Percentiles rank a stretch among this genome's conserved stretches.
phyloP scores from a whole-genome alignment of 441 rosid genomes.

The Arabidopsis hybrid region DNA sequence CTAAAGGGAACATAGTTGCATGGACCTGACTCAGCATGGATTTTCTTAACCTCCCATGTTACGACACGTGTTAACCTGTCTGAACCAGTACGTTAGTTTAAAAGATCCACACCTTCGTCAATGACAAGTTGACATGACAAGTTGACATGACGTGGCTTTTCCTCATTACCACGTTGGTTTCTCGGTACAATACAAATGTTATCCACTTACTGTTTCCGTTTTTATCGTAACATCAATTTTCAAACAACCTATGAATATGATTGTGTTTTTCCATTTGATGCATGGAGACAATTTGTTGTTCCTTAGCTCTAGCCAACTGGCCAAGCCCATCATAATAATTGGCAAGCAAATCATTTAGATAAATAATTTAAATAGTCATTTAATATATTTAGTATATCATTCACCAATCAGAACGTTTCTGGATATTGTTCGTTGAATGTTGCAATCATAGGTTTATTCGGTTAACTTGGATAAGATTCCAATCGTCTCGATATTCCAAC shows the following conservation, averaged over 20 bases:
- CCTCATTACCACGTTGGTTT: slow-evolving; percentile 33
- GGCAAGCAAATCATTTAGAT: background rate
- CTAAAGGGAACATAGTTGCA: slow-evolving; percentile 25
- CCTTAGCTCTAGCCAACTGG: background rate
- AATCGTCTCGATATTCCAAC: slow-evolving; percentile 11
- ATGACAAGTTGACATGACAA: too few species aligned
- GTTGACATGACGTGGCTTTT: slow-evolving; percentile 39
- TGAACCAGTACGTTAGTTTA: slow-evolving; percentile 27
- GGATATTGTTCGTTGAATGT: slow-evolving; percentile 26
- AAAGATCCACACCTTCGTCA: background rate
- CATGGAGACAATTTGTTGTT: slow-evolving; percentile 1
- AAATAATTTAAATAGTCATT: background rate
- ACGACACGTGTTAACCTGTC: slow-evolving; percentile 36
- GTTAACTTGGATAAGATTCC: slow-evolving; percentile 38
- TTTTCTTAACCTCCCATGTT: background rate
- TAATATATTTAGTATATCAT: background rate
- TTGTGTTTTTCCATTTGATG: slow-evolving; percentile 23
- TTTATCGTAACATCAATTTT: slow-evolving; percentile 2
- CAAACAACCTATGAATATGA: background rate
- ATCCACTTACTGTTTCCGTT: slow-evolving; percentile 29
- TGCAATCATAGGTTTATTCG: slow-evolving; percentile 21
- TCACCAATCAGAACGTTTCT: background rate
- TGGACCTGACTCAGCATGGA: slow-evolving; percentile 57
- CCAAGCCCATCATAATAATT: background rate
- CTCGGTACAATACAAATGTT: slow-evolving; percentile 23